Evolutionary conservation across 371 early-diverging fungal genomes (phyloP), one percentile per base, ranked within the genome.

Genomic region (Circinella minor): DNA sequence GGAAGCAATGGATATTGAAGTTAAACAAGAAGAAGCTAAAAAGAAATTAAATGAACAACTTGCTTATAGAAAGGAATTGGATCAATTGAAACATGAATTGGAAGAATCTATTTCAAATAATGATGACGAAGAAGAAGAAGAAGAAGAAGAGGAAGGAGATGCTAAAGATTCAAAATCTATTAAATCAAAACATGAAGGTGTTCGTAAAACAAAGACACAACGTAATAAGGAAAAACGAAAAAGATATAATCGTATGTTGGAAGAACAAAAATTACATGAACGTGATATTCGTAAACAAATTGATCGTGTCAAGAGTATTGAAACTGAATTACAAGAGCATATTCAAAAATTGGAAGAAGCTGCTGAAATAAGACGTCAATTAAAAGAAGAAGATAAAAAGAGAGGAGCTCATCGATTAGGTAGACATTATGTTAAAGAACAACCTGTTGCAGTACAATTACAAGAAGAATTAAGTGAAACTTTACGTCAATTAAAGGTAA

Each of bases 381-480:
- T 66, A 49, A 82, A 79, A 60, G 71, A 71, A 55, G 75, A 78
- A 47, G 73, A 73, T 61, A 83, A 82, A 55, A 82, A 83, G 73
- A 73, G 77, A 14, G 87, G 89, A 18, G 67, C 75, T 65, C 79
- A 77, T 66, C 82, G 83, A 54, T 66, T 88, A n/a, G 83, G 85
- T 68, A 80, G 81, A 72, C 81, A 84, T 65, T 71, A 59, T 51
- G 75, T 79, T n/a, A 76, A 77, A 49, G 86, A 85, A 51, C 77
- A 80, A 65, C 77, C 82, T 59, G 72, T 87, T 59, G 86, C 86
- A 59, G 85, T 88, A 27, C 88, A 89, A 57, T 70, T 88, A 18
- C 82, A 83, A 64, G 89, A 89, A 17, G 89, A 90, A 71, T 69
- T 88, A 34, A 79, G 85, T 43, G 89, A 87, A 67, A 83, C 82